Conservation (phyloP, 164 flowering plant genomes). For the Liquidambar formosana region DNA sequence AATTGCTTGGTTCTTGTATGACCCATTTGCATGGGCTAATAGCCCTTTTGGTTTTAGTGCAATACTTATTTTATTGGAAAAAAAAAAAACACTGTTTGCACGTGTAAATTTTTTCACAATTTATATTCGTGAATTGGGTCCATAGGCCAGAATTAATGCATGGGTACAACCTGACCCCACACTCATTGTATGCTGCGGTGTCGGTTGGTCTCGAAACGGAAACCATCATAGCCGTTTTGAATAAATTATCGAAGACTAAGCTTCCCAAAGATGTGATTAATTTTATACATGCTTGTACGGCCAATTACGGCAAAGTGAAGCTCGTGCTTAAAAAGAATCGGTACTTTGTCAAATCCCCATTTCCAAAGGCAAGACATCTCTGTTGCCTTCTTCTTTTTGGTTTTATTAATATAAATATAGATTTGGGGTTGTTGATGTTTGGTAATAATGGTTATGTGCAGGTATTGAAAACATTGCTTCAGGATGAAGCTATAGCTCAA, state of each 20-base stretch:
- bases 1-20: too few species aligned
- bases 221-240: constrained; percentile 66
- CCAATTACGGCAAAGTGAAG: constrained; percentile 98
- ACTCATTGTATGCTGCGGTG: constrained; percentile 91
- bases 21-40: too few species aligned
- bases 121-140: neutral
- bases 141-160: constrained; percentile 90
- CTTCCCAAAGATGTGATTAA: constrained; percentile 78
- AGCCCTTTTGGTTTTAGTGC: too few species aligned
- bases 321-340: constrained; percentile 96
- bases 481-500: constrained; percentile 51
- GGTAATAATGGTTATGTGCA: constrained; percentile 17
- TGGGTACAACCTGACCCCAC: constrained; percentile 86
- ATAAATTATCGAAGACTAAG: constrained; percentile 70
- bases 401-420: neutral
- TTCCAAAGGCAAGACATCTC: constrained; percentile 71
- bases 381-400: constrained; percentile 1
- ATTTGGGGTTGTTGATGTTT: too few species aligned
- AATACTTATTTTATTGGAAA: too few species aligned
- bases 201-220: constrained; percentile 97
- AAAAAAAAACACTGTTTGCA: too few species aligned
- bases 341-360: constrained; percentile 89
- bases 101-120: too few species aligned
- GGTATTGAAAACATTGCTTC: constrained; percentile 61
- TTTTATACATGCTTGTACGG: constrained; percentile 80